phyloP scores from a whole-genome alignment of 495 filamentous ascomycete species.

The Hypoxylon fuscum region DNA sequence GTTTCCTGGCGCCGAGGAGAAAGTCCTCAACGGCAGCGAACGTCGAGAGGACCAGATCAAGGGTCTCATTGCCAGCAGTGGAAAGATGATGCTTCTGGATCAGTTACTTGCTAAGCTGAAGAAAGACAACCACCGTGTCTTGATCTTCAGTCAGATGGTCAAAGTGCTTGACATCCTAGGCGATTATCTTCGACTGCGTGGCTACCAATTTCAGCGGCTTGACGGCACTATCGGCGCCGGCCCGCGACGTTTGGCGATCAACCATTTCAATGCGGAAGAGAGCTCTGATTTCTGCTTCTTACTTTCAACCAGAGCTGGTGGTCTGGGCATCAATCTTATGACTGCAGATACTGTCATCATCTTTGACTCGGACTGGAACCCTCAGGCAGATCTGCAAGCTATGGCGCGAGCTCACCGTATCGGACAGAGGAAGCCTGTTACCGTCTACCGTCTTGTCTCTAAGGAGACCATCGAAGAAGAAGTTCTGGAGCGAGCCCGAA shows the following conservation, averaged over 20 bases:
- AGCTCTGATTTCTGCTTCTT: slow-evolving; percentile 97
- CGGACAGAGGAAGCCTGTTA: slow-evolving; percentile 94
- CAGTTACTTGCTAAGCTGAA: slow-evolving; percentile 90
- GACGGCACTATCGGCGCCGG: slow-evolving; percentile 93
- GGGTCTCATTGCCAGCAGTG: slow-evolving; percentile 91
- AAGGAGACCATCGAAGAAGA: slow-evolving; percentile 99
- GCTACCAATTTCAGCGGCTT: slow-evolving; percentile 90
- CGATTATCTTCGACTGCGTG: slow-evolving; percentile 89
- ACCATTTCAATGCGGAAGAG: slow-evolving; percentile 94
- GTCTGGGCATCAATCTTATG: slow-evolving; percentile 98
- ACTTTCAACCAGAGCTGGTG: slow-evolving; percentile 93
- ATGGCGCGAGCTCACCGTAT: slow-evolving; percentile 99
- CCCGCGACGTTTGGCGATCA: slow-evolving; percentile 88
- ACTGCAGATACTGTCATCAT: slow-evolving; percentile 98
- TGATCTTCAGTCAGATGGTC: slow-evolving; percentile 99
- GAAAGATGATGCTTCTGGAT: slow-evolving; percentile 99
- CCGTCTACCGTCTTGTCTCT: slow-evolving; percentile 91
- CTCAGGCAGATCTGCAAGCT: slow-evolving; percentile 95
- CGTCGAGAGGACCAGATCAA: slow-evolving; percentile 89
- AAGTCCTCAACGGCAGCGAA: slow-evolving; percentile 76
- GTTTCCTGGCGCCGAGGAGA: slow-evolving; percentile 92
- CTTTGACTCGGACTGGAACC: slow-evolving; percentile 99
- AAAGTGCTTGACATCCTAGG: slow-evolving; percentile 96
- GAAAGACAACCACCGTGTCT: slow-evolving; percentile 88
- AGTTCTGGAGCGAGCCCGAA: slow-evolving; percentile 91